Conservation (phyloP, 768 basidiomycete species). For the Boletus pseudo-olivaceus region DNA sequence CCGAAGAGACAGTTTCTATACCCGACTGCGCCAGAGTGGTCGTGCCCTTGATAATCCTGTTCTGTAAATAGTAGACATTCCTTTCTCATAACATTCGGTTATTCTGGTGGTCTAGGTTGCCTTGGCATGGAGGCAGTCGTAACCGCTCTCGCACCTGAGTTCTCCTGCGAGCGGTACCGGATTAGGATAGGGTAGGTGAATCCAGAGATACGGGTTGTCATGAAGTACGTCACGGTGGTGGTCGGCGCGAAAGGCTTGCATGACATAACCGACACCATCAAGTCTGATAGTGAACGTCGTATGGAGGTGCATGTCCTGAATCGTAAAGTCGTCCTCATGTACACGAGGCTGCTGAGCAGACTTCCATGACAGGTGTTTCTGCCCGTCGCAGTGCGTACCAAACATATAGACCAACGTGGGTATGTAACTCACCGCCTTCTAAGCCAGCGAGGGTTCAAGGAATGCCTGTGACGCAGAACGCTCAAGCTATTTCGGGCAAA, state of each 20-base stretch:
- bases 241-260: background rate
- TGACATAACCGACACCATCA: background rate
- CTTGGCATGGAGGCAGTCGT: background rate
- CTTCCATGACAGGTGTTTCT: background rate
- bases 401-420: background rate
- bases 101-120: no score
- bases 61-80: no score
- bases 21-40: background rate
- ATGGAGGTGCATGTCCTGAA: no score
- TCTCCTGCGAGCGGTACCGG: background rate
- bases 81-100: no score
- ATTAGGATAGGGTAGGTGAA: background rate
- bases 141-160: background rate
- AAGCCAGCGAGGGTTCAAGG: background rate
- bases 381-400: no score
- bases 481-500: background rate
- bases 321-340: background rate
- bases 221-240: background rate
- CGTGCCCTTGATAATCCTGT: background rate
- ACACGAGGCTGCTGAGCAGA: background rate
- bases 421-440: background rate
- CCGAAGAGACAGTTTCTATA: background rate
- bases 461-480: no score
- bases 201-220: background rate
- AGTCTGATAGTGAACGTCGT: background rate